phyloP scores from a whole-genome alignment of 352 stramenopile genomes.

The Phytophthora pseudosyringae region DNA sequence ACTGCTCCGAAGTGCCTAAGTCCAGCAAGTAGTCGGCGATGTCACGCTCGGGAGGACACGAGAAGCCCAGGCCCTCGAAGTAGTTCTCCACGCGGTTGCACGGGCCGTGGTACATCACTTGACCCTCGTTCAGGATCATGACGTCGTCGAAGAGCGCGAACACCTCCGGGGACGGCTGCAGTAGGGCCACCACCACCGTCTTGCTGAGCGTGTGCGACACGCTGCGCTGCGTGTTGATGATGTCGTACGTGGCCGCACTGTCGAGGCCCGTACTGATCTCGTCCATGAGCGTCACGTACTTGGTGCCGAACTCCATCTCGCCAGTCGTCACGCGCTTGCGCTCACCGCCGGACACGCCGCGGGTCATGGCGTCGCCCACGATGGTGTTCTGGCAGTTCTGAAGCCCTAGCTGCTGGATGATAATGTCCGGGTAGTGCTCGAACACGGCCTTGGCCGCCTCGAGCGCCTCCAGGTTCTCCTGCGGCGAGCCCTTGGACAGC shows the following conservation, averaged over 20 bases:
- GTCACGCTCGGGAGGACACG: conserved; percentile 36
- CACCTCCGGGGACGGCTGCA: conserved; percentile 91
- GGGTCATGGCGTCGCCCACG: conserved; percentile 55
- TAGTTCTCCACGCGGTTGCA: conserved; percentile 49
- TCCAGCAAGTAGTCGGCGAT: conserved; percentile 42
- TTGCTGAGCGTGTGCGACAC: conserved; percentile 26
- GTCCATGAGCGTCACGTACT: conserved; percentile 83
- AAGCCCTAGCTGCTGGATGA: conserved; percentile 33
- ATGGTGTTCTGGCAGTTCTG: conserved; percentile 59
- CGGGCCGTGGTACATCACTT: conserved; percentile 79
- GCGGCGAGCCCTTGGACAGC: conserved; percentile 6
- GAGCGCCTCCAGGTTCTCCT: conserved; percentile 19
- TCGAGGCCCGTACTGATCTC: conserved; percentile 93
- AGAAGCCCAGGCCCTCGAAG: conserved; percentile 49
- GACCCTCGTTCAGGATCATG: conserved; percentile 76
- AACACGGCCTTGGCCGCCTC: conserved; percentile 10
- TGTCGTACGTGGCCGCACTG: conserved; percentile 60
- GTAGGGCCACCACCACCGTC: conserved; percentile 67
- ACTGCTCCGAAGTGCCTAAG: conserved; percentile 34
- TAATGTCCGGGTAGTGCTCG: conserved; percentile 19
- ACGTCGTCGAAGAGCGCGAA: conserved; percentile 84
- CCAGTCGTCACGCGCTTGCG: conserved; percentile 36
- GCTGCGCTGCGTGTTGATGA: conserved; percentile 35
- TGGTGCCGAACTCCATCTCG: conserved; percentile 82
- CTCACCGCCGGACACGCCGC: conserved; percentile 68